A percentile compares a stretch with the other conserved stretches of the same genome.
Evolutionary conservation across 768 basidiomycete species (phyloP).

Genomic region (Sutorius australiensis): DNA sequence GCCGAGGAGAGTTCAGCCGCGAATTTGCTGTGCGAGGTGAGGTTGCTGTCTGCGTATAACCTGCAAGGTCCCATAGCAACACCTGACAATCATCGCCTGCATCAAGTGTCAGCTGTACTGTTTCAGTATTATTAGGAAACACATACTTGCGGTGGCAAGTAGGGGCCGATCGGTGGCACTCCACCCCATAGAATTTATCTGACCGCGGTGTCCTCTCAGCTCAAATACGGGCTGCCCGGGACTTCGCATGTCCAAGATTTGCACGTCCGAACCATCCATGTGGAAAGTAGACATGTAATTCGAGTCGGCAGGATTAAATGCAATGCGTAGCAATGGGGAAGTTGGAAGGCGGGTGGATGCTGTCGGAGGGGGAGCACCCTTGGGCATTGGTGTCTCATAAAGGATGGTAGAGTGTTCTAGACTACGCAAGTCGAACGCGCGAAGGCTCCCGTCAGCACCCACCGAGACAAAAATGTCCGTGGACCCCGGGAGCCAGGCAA

Average conservation of each 20-base stretch:
- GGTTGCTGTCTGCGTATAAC: conserved; percentile 55
- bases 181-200: conserved; percentile 90
- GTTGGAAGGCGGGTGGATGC: conserved; percentile 66
- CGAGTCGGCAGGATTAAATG: conserved; percentile 86
- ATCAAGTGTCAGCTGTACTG: background rate
- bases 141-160: conserved; percentile 81
- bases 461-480: conserved; percentile 98
- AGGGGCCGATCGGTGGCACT: conserved; percentile 79
- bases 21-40: conserved; percentile 69
- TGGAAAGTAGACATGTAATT: conserved; percentile 98
- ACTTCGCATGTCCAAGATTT: conserved; percentile 95
- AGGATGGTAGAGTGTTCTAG: conserved; percentile 98
- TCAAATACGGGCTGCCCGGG: conserved; percentile 96
- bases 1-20: conserved; percentile 74
- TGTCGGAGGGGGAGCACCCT: conserved; percentile 58
- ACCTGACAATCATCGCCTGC: conserved; percentile 92
- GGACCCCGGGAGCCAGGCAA: conserved; percentile 96
- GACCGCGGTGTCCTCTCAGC: conserved; percentile 74
- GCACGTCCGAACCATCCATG: conserved; percentile 83
- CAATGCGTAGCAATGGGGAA: conserved; percentile 79
- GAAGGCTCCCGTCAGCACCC: conserved; percentile 93
- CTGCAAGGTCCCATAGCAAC: conserved; percentile 86
- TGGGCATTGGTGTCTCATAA: conserved; percentile 87
- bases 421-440: conserved; percentile 94
- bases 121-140: background rate